phyloP scores from a whole-genome alignment of 2,329 filamentous ascomycete species.

The Xylariaceae sp. region DNA sequence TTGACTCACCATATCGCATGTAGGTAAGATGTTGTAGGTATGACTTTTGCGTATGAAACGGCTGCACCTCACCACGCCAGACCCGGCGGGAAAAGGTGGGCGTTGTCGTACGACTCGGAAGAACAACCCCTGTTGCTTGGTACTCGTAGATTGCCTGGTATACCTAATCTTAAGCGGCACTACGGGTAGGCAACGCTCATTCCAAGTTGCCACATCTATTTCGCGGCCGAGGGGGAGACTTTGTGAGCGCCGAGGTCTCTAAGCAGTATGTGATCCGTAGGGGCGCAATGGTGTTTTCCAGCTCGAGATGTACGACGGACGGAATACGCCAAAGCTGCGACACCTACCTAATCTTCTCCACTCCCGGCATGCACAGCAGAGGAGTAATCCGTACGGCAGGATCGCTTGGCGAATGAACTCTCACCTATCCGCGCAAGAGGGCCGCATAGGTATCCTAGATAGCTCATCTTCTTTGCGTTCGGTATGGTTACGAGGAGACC shows the following conservation, averaged over 20 bases:
- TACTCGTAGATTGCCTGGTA: not conserved
- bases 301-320: not conserved
- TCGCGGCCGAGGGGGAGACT: not conserved
- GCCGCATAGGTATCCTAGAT: constrained; percentile 3
- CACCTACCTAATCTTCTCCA: not conserved
- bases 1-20: not conserved
- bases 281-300: not conserved
- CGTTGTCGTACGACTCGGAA: not conserved
- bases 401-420: constrained; percentile 4
- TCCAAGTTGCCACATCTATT: not conserved
- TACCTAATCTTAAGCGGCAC: not conserved
- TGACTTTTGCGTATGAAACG: not conserved
- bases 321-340: not conserved
- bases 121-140: not conserved
- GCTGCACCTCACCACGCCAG: not conserved
- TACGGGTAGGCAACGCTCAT: not conserved
- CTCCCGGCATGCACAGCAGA: constrained; percentile 1
- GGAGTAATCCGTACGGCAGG: not conserved
- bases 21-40: not conserved
- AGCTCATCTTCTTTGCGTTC: not conserved
- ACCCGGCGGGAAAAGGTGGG: not conserved
- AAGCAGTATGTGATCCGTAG: not conserved
- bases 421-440: not conserved
- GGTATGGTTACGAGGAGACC: constrained; percentile 8
- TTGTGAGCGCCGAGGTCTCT: not conserved